Base-by-base conservation (phyloP, 352 stramenopile species). In the Peronospora belbahrii region DNA sequence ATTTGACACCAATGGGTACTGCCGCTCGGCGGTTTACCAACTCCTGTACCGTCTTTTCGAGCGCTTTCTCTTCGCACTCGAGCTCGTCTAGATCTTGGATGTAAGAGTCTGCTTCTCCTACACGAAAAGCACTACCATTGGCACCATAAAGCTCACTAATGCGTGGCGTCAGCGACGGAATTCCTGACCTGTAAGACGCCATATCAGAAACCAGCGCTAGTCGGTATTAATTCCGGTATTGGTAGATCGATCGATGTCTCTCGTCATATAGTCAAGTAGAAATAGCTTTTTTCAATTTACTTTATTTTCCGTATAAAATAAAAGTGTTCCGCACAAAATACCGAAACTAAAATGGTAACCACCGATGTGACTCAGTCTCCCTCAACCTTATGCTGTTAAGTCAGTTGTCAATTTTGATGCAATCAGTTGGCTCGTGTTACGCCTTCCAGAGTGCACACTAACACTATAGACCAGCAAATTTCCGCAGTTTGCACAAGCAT, bases 391-490 rank as follows among this genome's bases (percentile, higher is more conserved):
- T n/a, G 36, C 42, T 13, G 54, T 37, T 31, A 27, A 43, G 22
- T 52, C 3, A 2, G 8, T 46, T 42, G 44, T 48, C n/a, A 38
- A 48, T 8, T 47, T 39, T 24, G 56, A 65, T 2, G 62, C 22
- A 15, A 86, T 59, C 18, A 86, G 52, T 10, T 69, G 32, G 28
- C 71, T 80, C 4, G 71, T 79, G 34, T 74, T 78, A 48, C 74
- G 64, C 24, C 64, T 59, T 1, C 71, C 74, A n/a, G 74, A 86
- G 52, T 86, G 74, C 27, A 86, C 67, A 38, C 70, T 61, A 15
- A 86, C 60, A 46, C 71, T 84, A 61, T 84, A 89, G 39, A 89
- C 77, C 36, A 89, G 50, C 44, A 89, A 45, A 25, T 61, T 74
- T 18, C 74, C 67, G 49, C 77, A 89, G 22, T 61, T 74, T 24